phyloP scores from a whole-genome alignment of 1,139 yeast genomes.

The Blastobotrys proliferans region DNA sequence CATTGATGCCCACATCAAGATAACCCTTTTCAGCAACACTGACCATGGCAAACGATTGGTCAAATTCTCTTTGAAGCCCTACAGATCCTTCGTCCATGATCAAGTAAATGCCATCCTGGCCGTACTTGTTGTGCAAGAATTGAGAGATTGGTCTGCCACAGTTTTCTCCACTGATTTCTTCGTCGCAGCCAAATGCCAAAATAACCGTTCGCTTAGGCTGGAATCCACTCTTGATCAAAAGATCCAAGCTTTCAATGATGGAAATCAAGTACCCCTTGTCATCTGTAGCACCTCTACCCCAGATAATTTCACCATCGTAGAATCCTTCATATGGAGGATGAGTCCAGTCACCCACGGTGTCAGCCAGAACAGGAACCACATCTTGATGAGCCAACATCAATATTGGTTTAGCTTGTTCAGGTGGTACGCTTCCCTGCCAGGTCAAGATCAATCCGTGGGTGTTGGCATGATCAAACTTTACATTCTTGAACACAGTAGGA shows the following conservation, averaged over 20 bases:
- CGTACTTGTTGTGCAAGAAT: constrained; percentile 48
- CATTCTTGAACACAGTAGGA: constrained; percentile 51
- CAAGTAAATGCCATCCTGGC: constrained; percentile 51
- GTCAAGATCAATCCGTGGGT: constrained; percentile 64
- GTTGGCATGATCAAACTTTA: constrained; percentile 56
- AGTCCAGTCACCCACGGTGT: constrained; percentile 56
- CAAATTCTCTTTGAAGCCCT: constrained; percentile 41
- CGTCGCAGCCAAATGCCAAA: constrained; percentile 67
- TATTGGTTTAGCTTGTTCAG: constrained; percentile 50
- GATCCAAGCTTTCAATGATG: constrained; percentile 56
- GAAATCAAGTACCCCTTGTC: constrained; percentile 58
- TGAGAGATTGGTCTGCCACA: constrained; percentile 52
- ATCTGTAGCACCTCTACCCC: constrained; percentile 66
- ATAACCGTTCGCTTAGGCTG: constrained; percentile 53
- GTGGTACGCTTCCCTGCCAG: constrained; percentile 49
- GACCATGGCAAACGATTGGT: constrained; percentile 51
- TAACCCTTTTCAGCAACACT: constrained; percentile 69
- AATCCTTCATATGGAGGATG: constrained; percentile 68
- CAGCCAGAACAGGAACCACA: constrained; percentile 72
- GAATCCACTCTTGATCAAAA: constrained; percentile 44
- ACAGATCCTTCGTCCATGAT: constrained; percentile 61
- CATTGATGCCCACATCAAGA: constrained; percentile 47
- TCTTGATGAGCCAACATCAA: constrained; percentile 77
- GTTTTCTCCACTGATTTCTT: constrained; percentile 51
- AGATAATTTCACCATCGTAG: constrained; percentile 54